phyloP scores from a whole-genome alignment of 495 filamentous ascomycete species.

The Penicillium coffeae region DNA sequence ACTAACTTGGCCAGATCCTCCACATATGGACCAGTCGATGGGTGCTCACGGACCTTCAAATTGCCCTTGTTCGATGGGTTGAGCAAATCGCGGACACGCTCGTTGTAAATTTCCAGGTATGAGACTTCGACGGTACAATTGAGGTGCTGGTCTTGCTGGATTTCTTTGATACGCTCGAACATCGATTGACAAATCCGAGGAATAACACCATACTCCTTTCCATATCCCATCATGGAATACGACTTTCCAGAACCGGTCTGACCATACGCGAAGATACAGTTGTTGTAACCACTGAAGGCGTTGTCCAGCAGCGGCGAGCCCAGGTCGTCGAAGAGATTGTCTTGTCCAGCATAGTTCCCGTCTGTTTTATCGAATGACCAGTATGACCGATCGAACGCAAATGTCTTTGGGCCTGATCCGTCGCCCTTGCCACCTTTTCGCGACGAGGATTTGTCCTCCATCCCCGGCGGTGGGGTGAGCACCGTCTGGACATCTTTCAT shows the following conservation, averaged over 20 bases:
- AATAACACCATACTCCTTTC: slow-evolving; percentile 92
- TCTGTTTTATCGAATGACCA: slow-evolving; percentile 92
- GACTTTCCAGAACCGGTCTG: slow-evolving; percentile 98
- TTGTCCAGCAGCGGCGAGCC: slow-evolving; percentile 92
- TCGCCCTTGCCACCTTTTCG: slow-evolving; percentile 58
- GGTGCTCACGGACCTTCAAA: slow-evolving; percentile 94
- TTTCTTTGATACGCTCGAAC: slow-evolving; percentile 77
- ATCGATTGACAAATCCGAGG: slow-evolving; percentile 97
- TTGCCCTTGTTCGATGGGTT: slow-evolving; percentile 97
- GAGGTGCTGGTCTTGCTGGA: slow-evolving; percentile 75
- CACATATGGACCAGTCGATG: slow-evolving; percentile 94
- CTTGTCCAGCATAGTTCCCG: slow-evolving; percentile 82
- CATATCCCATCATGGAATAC: slow-evolving; percentile 99
- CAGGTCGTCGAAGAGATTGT: slow-evolving; percentile 81
- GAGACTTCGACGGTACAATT: slow-evolving; percentile 95
- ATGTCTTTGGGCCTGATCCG: slow-evolving; percentile 78
- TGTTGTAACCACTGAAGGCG: slow-evolving; percentile 98
- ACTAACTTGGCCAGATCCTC: slow-evolving; percentile 96
- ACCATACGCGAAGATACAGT: slow-evolving; percentile 99
- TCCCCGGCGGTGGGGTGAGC: slow-evolving; percentile 69
- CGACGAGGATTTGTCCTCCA: slow-evolving; percentile 45
- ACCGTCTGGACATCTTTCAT: slow-evolving; percentile 93
- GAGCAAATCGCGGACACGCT: slow-evolving; percentile 91
- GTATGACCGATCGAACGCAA: slow-evolving; percentile 95
- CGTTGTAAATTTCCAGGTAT: slow-evolving; percentile 99